Evolutionary conservation across 23 red algal species (phyloP), one percentile per base, ranked within the genome.

Genomic region (Gracilariopsis chorda): DNA sequence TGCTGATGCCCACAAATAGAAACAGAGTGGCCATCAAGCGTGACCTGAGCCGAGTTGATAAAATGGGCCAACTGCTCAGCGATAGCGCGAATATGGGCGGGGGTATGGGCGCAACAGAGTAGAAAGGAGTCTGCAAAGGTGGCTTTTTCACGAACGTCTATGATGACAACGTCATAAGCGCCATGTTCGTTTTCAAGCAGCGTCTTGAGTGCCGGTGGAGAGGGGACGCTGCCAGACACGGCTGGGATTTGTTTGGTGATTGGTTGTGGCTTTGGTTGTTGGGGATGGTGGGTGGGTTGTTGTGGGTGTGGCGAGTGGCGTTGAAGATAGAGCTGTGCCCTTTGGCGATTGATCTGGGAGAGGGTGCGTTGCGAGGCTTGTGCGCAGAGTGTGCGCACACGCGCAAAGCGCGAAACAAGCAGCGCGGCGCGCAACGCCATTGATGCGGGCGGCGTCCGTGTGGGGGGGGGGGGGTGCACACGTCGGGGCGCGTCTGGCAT

Each of bases 51-150:
- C 48, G 63, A 68, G n/a, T 23, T 28, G 69, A 94, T 69, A 32
- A 68, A 48, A 14, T 52, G 13, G 8, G 48, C 34, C 52, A 94
- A 46, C 5, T 48, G 73, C 23, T 88, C 68, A 10, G 92, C 92
- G 49, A 94, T 72, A 5, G 63, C 82, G 45, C 37, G 36, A 16
- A 85, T 51, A 76, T 94, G 92, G 4, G 45, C 42, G n/a, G 36
- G 17, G 1, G 82, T 59, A 29, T 39, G 20, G 12, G 43, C 92
- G 42, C 55, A 80, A 29, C 72, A 78, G 2, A 94, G 47, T 7
- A 94, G 1, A 8, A 94, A 20, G 37, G 33, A 71, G 30, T 94
- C 82, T 3, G 82, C 77, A 79, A 94, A 94, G 1, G 49, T 46
- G 4, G 92, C 92, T 41, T 76, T 75, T 0, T 56, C 70, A 1